Evolutionary conservation across 208 protist species (phyloP).

Genomic region (Leishmania amazonensis): DNA sequence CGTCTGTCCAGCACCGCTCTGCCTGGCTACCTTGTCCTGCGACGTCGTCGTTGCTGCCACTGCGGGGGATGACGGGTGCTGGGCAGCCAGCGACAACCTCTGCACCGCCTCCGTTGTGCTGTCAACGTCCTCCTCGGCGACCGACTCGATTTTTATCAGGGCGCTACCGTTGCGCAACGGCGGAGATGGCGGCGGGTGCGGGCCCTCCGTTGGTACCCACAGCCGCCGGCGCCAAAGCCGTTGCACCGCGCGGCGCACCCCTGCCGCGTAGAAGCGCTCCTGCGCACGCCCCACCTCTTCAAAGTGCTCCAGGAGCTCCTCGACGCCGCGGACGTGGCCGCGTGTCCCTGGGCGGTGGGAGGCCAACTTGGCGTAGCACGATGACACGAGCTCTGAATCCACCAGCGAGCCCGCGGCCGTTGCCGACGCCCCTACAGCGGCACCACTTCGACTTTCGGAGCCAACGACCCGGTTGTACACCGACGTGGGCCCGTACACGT

Average conservation of each 20-base stretch:
- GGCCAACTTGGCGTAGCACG: constrained; percentile 17
- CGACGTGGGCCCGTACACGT: constrained; percentile 30
- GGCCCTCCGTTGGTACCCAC: constrained; percentile 9
- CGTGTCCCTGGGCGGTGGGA: constrained; percentile 36
- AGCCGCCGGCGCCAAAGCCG: constrained; percentile 13
- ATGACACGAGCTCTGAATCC: constrained; percentile 12
- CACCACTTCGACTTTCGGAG: neutral
- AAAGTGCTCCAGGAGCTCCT: constrained; percentile 37
- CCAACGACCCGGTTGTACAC: constrained; percentile 20
- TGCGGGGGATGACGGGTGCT: neutral
- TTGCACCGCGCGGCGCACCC: constrained; percentile 23
- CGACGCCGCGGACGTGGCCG: constrained; percentile 50
- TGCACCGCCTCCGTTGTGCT: neutral
- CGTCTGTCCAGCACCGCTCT: neutral
- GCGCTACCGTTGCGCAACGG: neutral
- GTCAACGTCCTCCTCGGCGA: constrained; percentile 4
- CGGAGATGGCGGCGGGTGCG: neutral
- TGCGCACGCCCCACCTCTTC: constrained; percentile 40
- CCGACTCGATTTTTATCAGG: constrained; percentile 11
- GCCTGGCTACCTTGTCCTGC: neutral
- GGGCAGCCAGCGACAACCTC: neutral
- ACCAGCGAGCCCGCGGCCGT: neutral
- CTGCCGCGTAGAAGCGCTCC: constrained; percentile 36
- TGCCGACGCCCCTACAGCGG: neutral
- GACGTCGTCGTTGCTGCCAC: neutral